Percentiles rank a stretch among this genome's conserved stretches.
phyloP scores from a whole-genome alignment of 2,329 filamentous ascomycete genomes.

The Neocucurbitaria cava region DNA sequence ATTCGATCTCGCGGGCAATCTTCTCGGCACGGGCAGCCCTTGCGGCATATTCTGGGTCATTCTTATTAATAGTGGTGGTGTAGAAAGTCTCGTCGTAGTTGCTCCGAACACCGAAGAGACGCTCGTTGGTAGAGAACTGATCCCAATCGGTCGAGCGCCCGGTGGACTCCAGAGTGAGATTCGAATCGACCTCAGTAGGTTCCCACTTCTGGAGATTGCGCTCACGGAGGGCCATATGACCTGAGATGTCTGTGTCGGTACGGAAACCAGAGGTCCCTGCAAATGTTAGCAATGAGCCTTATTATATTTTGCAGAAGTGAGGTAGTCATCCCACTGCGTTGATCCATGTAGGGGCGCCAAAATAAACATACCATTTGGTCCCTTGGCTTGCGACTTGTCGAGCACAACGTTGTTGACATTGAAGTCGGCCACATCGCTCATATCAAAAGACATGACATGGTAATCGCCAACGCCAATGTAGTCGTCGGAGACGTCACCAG shows the following conservation, averaged over 20 bases:
- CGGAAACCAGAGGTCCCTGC: constrained; percentile 67
- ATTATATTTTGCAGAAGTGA: neutral
- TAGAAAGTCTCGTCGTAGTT: constrained; percentile 96
- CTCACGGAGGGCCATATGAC: constrained; percentile 71
- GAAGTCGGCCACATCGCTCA: constrained; percentile 66
- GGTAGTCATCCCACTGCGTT: neutral
- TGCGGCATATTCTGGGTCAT: constrained; percentile 80
- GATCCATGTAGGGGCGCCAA: neutral
- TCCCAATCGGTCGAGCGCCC: constrained; percentile 70
- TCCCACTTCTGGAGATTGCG: constrained; percentile 84
- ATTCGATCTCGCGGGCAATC: constrained; percentile 89
- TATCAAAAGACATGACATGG: constrained; percentile 65
- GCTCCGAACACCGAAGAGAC: constrained; percentile 83
- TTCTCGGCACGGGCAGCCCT: constrained; percentile 76
- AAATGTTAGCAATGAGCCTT: constrained; percentile 39
- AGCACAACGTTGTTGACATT: constrained; percentile 61
- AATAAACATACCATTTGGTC: constrained; percentile 63
- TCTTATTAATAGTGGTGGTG: constrained; percentile 88
- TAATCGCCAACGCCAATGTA: constrained; percentile 58
- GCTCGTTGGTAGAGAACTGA: constrained; percentile 90
- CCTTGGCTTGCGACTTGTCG: constrained; percentile 58
- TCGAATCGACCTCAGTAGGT: constrained; percentile 67
- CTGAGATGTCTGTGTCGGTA: constrained; percentile 89
- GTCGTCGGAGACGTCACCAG: constrained; percentile 48
- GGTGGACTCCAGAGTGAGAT: constrained; percentile 73